A percentile compares a stretch with the other conserved stretches of the same genome.
phyloP scores from a whole-genome alignment of 148 eudicot species.

The Rhododendron ferrugineum region DNA sequence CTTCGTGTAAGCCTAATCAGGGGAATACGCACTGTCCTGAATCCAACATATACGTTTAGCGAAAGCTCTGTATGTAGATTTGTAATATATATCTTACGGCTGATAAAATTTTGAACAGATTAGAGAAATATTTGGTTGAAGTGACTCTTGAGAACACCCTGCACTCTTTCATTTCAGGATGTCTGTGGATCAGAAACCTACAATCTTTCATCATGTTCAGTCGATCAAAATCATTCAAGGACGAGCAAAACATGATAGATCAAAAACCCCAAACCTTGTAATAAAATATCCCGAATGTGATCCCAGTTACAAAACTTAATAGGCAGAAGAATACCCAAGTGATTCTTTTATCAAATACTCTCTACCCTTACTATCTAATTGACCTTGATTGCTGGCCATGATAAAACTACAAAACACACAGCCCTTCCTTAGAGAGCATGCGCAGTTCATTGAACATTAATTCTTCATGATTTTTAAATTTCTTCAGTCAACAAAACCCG shows the following conservation, averaged over 20 bases:
- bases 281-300: not conserved
- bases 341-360: not conserved
- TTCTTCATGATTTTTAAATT: not conserved
- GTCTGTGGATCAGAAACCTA: not conserved
- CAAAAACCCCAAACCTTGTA: not conserved
- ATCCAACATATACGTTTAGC: not conserved
- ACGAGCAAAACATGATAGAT: not conserved
- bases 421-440: not conserved
- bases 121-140: not conserved
- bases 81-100: constrained; percentile 66
- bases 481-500: not conserved
- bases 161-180: not conserved
- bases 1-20: not conserved
- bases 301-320: not conserved
- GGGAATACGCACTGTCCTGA: not conserved
- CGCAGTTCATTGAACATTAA: not conserved
- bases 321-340: not conserved
- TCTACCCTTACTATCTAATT: not conserved
- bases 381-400: not conserved
- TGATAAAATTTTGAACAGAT: not conserved
- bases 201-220: not conserved
- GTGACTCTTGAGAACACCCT: not conserved
- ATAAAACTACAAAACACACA: not conserved
- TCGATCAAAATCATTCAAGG: not conserved
- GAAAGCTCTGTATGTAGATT: constrained; percentile 42